Base-by-base conservation (phyloP, 805 yeast species). In the Saccharomycopsis selenospora region DNA sequence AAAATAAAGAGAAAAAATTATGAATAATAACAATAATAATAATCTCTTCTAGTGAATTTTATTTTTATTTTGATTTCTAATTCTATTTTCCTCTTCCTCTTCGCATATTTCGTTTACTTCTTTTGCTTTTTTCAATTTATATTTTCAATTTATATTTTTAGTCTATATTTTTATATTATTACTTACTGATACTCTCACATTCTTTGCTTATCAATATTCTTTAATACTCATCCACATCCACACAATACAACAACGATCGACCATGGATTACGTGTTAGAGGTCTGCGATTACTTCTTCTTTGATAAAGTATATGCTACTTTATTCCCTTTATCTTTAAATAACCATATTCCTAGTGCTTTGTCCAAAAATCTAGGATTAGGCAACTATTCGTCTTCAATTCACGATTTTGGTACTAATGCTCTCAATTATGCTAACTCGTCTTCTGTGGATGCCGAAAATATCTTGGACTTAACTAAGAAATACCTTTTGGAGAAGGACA, bases 241-340 rank as follows among this genome's bases (percentile, higher is more conserved):
- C 57, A 2, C 48, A 48, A 18, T 55, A 55, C 11, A 52, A 33
- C 6, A 33, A 33, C 40, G 13, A 17, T 13, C 11, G 47, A 61
- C 42, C 50, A 91, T 93, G 99, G 99, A 93, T 82, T 70, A 93
- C 60, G 89, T 88, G 22, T 74, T 93, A 46, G 99, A 93, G 65
- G 69, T 79, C 22, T 67, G 71, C 42, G 99, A 93, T 66, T 72
- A 85, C 43, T 85, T 68, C 57, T 59, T 79, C 25, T 76, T 91
- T 45, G 99, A 93, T 68, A 72, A 70, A 62, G 68, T 78, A 14
- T 91, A 89, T 59, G 85, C 97, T 26, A 67, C 67, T 36, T 53
- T 78, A 2, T 68, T 87, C 42, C 96, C 96, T 13, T 69, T 72
- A 6, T 66, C 78, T 7, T 63, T 80, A 40, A 66, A 71, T 14